Evolutionary conservation across 371 early-diverging fungal genomes (phyloP).

Genomic region (Rhizopus arrhizus): DNA sequence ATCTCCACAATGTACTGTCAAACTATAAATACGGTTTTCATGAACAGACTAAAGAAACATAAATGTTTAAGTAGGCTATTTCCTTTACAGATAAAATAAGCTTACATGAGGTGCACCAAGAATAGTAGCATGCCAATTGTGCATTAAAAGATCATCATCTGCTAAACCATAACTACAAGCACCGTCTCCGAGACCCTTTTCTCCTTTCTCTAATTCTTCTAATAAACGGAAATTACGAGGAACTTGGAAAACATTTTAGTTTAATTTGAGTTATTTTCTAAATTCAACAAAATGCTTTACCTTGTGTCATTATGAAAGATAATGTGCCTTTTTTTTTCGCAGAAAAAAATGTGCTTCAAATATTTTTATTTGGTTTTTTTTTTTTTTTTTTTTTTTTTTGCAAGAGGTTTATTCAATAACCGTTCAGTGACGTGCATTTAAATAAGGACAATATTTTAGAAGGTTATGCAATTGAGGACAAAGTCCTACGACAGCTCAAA

Average conservation of each 20-base stretch:
- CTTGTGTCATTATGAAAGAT: no score
- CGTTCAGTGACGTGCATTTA: no score
- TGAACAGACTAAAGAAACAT: slow-evolving; percentile 80
- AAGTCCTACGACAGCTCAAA: no score
- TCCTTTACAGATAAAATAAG: neutral
- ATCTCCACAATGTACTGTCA: slow-evolving; percentile 82
- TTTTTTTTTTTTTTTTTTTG: no score
- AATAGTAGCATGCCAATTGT: slow-evolving; percentile 95
- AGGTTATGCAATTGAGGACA: no score
- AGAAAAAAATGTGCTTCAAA: no score
- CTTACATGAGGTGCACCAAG: slow-evolving; percentile 92
- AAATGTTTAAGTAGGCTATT: neutral
- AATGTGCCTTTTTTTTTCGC: no score
- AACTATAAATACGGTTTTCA: slow-evolving; percentile 92
- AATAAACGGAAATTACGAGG: slow-evolving; percentile 96
- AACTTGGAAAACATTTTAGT: slow-evolving; percentile 53
- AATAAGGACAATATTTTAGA: no score
- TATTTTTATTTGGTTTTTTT: no score
- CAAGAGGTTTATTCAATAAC: no score
- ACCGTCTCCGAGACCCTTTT: slow-evolving; percentile 96
- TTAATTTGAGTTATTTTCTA: no score
- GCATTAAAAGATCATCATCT: slow-evolving; percentile 80
- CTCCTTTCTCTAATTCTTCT: slow-evolving; percentile 96
- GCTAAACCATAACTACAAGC: slow-evolving; percentile 92
- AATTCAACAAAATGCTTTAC: no score